These are phyloP conservation scores for Pseudonectria buxi DNA, from an alignment of 2,329 filamentous ascomycete species.

Conservation along the genomic window DNA sequence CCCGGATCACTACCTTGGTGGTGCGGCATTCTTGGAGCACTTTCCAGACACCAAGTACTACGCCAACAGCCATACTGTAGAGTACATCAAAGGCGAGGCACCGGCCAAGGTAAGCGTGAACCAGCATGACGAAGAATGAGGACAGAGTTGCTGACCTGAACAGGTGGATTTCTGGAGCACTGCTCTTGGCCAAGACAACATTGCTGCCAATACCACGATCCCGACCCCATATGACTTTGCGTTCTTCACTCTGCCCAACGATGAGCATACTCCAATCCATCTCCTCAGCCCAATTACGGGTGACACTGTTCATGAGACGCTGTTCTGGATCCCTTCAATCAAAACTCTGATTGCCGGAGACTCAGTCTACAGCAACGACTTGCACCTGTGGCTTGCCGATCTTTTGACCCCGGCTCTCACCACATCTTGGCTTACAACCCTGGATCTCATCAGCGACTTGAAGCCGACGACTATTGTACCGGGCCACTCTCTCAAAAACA, in stretches of 20 bases:
- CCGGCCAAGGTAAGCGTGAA: constrained; percentile 6
- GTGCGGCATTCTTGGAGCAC: constrained; percentile 2
- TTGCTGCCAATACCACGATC: constrained; percentile 1
- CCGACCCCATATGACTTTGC: constrained; percentile 7
- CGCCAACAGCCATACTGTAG: constrained; percentile 4
- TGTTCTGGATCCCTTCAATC: constrained; percentile 10
- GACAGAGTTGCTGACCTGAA: too few species aligned
- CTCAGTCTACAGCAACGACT: constrained; percentile 5
- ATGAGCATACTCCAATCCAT: constrained; percentile 6
- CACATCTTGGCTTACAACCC: constrained; percentile 5
- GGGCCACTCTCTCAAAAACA: constrained; percentile 3
- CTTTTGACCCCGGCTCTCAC: constrained; percentile 4
- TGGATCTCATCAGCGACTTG: constrained; percentile 2
- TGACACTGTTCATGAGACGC: constrained; percentile 9
- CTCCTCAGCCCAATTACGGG: constrained; percentile 6
- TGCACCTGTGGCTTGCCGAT: constrained; percentile 9
- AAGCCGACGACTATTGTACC: constrained; percentile 4
- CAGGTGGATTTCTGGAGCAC: constrained; percentile 2
- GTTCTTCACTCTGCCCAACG: constrained; percentile 8
- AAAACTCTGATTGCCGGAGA: constrained; percentile 9
- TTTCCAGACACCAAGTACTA: constrained; percentile 8
- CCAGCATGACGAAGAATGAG: too few species aligned
- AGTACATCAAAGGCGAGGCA: constrained; percentile 6
- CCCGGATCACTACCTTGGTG: constrained; percentile 9
- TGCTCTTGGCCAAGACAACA: constrained; percentile 1